Evolutionary conservation across 202 grass and related monocot species (phyloP), one percentile per base, ranked within the genome.

Genomic region (Eragrostis tef): DNA sequence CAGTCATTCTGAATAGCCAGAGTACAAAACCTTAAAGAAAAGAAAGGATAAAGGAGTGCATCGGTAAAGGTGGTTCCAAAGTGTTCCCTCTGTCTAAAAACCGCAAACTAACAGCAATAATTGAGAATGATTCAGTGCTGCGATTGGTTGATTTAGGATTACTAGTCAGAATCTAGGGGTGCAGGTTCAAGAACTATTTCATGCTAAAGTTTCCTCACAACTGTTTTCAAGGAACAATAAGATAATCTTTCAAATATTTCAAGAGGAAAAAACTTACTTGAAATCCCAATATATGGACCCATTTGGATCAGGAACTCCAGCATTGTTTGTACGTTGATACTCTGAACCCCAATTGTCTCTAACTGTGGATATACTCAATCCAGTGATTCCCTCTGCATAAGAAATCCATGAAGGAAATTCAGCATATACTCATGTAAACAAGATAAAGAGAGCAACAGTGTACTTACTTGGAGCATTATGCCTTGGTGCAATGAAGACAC

Each of bases 201-300:
- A 56, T 70, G 11, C 81, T 41, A n/a, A 60, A 69, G 14, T 11
- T 79, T 71, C 31, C 27, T 76, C 31, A 56, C 56, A 77, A 56
- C 27, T 61, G 10, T 49, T 73, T 84, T 25, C 21, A 70, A 69
- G 44, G 29, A 68, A 53, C 54, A 26, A 54, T 60, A 57, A 46
- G 6, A 56, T 1, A 19, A 17, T 53, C 62, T 44, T 72, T 48
- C 19, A 81, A 47, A 27, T 48, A 72, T 43, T 65, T 66, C 39
- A n/a, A 79, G n/a, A 68, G 26, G 19, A 21, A 78, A 67, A 79
- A 74, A 64, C 94, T 90, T 95, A 99, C 96, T 95, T 99, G 73
- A 99, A 99, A 83, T 93, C 89, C 96, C 96, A 99, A 90, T 86
- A 93, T 88, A 93, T 93, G 63, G 89, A 83, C n/a, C 96, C 96